Conservation (phyloP, 345 rosid genomes). For the Garcia nutans region DNA sequence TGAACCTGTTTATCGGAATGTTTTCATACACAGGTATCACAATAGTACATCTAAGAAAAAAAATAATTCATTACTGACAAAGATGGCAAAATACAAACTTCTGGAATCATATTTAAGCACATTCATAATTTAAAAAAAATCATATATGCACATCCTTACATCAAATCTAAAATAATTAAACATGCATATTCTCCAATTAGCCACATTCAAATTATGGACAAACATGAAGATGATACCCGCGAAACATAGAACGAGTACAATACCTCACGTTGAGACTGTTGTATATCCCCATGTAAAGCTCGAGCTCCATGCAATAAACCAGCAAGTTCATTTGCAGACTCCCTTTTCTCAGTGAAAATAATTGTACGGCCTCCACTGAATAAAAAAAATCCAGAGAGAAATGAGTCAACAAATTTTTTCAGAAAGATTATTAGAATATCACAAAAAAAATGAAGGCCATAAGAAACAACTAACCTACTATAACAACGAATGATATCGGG, state of each 20-base stretch:
- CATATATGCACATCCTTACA: neutral
- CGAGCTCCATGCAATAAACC: conserved; percentile 83
- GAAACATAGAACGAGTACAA: neutral
- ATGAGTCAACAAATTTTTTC: neutral
- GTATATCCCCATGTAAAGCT: conserved; percentile 92
- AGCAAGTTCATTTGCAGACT: conserved; percentile 85
- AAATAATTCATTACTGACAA: neutral
- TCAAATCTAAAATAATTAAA: neutral
- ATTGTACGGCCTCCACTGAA: conserved; percentile 92
- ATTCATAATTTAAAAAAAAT: neutral
- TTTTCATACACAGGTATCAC: neutral
- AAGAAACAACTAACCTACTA: conserved; percentile 57
- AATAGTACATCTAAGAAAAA: neutral
- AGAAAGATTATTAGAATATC: neutral
- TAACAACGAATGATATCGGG: conserved; percentile 92
- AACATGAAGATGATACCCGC: neutral
- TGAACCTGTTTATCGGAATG: neutral
- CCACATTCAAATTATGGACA: neutral
- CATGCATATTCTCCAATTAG: neutral
- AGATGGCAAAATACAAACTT: neutral
- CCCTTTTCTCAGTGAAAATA: conserved; percentile 85
- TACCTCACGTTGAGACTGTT: conserved; percentile 93
- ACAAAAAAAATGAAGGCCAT: neutral
- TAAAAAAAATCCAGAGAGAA: neutral
- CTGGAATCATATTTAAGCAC: neutral